These are phyloP conservation scores for Fomes fomentarius DNA, from an alignment of 1,284 basidiomycete species.

Conservation along the genomic window DNA sequence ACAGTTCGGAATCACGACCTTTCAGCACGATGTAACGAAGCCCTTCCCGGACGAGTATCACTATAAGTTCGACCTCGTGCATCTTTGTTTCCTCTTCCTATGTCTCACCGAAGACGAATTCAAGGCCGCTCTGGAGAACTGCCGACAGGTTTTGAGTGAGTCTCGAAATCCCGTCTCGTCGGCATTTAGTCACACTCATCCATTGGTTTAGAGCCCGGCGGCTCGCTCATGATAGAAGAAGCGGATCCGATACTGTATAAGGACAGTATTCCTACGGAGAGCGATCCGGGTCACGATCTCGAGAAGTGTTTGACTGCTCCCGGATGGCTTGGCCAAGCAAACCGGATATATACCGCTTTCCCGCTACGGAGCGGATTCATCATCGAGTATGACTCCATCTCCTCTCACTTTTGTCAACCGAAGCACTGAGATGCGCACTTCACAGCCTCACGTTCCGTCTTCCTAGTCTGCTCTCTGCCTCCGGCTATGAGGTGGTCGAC, in stretches of 20 bases:
- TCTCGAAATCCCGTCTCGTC: neutral
- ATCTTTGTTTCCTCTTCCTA: constrained; percentile 8
- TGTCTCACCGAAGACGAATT: constrained; percentile 12
- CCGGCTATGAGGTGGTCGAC: constrained; percentile 1
- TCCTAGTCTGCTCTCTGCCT: neutral
- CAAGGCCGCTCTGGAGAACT: constrained; percentile 9
- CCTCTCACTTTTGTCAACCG: neutral
- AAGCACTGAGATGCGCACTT: neutral
- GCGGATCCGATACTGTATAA: constrained; percentile 9
- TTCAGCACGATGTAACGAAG: constrained; percentile 17
- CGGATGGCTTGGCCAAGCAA: constrained; percentile 6
- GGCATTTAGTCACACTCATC: neutral
- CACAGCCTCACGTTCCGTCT: constrained; percentile 7
- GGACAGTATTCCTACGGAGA: neutral
- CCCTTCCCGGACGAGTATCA: constrained; percentile 10
- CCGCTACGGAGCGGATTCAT: constrained; percentile 1
- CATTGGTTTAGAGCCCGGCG: constrained; percentile 3
- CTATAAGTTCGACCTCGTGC: constrained; percentile 12
- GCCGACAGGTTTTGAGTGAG: constrained; percentile 12
- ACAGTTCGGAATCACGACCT: constrained; percentile 3
- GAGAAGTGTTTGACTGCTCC: neutral
- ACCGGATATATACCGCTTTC: constrained; percentile 8
- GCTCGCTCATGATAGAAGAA: constrained; percentile 9
- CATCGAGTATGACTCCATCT: constrained; percentile 6
- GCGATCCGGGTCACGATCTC: constrained; percentile 1